Conservation (phyloP, 202 grass and related monocot species). For the Cymbopogon flexuosus region DNA sequence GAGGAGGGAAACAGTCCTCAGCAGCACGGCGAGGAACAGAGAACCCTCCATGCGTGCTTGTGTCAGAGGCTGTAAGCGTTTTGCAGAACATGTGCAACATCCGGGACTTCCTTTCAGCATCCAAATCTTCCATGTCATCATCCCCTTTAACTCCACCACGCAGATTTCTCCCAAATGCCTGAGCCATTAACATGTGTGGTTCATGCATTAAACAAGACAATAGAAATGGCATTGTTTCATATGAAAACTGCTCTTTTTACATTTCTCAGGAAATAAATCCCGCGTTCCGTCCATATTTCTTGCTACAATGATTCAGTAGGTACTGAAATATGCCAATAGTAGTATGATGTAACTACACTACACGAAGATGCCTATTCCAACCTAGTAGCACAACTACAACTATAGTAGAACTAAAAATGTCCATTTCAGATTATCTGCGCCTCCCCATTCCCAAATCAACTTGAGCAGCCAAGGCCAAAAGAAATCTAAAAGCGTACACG, state of each 20-base stretch:
- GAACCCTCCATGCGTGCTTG: conserved; percentile 91
- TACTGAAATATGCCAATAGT: neutral
- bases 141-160: conserved; percentile 43
- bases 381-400: neutral
- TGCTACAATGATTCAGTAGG: neutral
- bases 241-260: neutral
- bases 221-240: neutral
- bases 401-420: neutral
- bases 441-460: neutral
- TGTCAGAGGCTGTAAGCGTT: conserved; percentile 90
- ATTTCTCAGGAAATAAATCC: neutral
- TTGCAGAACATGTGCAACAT: conserved; percentile 99
- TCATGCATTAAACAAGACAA: neutral
- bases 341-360: conserved; percentile 10
- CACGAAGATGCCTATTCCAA: neutral
- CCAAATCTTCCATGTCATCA: conserved; percentile 46
- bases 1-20: conserved; percentile 82
- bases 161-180: conserved; percentile 52
- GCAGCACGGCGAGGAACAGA: conserved; percentile 96
- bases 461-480: neutral
- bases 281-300: neutral
- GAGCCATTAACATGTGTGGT: neutral
- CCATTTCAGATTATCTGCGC: neutral
- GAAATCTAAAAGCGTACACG: conserved; percentile 21
- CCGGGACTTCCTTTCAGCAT: conserved; percentile 38